These are phyloP conservation scores for Xylariaceae sp. DNA, from an alignment of 2,329 filamentous ascomycete species.

Conservation along the genomic window DNA sequence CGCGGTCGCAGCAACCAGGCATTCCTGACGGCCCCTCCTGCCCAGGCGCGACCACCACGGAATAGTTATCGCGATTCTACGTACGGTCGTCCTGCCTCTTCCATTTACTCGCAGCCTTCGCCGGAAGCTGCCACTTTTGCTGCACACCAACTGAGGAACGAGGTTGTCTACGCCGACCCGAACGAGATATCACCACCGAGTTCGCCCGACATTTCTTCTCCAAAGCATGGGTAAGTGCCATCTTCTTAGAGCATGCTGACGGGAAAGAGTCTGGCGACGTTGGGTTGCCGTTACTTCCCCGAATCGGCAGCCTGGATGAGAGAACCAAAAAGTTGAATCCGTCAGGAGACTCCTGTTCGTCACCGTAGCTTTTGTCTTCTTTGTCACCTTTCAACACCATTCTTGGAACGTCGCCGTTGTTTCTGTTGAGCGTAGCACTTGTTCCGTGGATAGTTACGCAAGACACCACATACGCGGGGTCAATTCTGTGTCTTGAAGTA, in stretches of 20 bases:
- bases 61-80: constrained; percentile 28
- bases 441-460: too few relatives aligned
- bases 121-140: constrained; percentile 33
- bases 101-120: constrained; percentile 57
- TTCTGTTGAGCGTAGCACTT: background rate
- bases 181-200: constrained; percentile 52
- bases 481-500: background rate
- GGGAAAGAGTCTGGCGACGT: background rate
- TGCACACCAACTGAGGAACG: constrained; percentile 22
- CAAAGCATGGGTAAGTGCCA: constrained; percentile 37
- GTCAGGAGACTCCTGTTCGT: background rate
- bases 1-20: constrained; percentile 25
- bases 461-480: background rate
- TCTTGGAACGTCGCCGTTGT: background rate
- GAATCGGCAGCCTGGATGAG: too few relatives aligned
- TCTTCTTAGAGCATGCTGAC: constrained; percentile 1
- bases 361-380: background rate
- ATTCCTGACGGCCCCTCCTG: constrained; percentile 22
- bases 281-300: too few relatives aligned
- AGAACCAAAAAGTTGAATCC: constrained; percentile 3
- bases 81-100: constrained; percentile 49
- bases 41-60: constrained; percentile 31
- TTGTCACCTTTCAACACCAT: background rate
- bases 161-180: constrained; percentile 17
- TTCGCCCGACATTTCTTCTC: constrained; percentile 44